Evolutionary conservation across 2,329 filamentous ascomycete genomes (phyloP).

Genomic region (Claviceps pusilla): DNA sequence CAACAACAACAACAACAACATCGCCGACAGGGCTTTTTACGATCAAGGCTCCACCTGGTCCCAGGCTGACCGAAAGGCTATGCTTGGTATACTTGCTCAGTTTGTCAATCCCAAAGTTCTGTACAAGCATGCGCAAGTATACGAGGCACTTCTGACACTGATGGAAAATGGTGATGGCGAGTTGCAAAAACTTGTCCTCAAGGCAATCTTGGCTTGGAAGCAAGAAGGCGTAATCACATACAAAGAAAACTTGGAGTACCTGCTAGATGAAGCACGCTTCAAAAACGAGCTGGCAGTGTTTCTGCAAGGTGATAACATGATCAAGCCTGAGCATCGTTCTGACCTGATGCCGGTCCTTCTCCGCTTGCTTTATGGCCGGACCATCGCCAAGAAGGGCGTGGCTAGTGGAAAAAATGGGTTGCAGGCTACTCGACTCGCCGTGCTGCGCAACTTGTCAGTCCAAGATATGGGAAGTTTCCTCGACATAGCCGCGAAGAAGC

Average conservation of each 20-base stretch:
- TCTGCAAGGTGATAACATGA: slow-evolving; percentile 58
- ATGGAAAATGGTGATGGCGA: slow-evolving; percentile 81
- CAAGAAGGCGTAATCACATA: slow-evolving; percentile 59
- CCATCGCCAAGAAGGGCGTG: slow-evolving; percentile 66
- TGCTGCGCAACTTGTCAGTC: slow-evolving; percentile 61
- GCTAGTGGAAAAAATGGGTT: slow-evolving; percentile 67
- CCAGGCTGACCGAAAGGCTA: slow-evolving; percentile 66
- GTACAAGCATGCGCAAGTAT: slow-evolving; percentile 63
- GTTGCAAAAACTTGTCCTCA: slow-evolving; percentile 71
- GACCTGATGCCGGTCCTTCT: slow-evolving; percentile 76
- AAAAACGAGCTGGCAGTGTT: slow-evolving; percentile 88
- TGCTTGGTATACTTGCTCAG: slow-evolving; percentile 67
- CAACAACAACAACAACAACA: slow-evolving; percentile 13
- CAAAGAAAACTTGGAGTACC: slow-evolving; percentile 68
- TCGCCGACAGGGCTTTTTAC: slow-evolving; percentile 21
- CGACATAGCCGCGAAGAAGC: slow-evolving; percentile 60
- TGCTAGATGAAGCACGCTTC: slow-evolving; percentile 82
- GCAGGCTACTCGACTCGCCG: slow-evolving; percentile 64
- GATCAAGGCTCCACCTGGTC: slow-evolving; percentile 41
- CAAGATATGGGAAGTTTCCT: slow-evolving; percentile 69
- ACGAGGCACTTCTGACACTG: slow-evolving; percentile 56
- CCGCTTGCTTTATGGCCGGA: slow-evolving; percentile 73
- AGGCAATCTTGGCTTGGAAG: slow-evolving; percentile 83
- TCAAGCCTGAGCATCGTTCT: slow-evolving; percentile 56
- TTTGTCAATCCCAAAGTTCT: slow-evolving; percentile 79